Conservation (phyloP, 2,329 filamentous ascomycete genomes). For the Penicillium occitanis region DNA sequence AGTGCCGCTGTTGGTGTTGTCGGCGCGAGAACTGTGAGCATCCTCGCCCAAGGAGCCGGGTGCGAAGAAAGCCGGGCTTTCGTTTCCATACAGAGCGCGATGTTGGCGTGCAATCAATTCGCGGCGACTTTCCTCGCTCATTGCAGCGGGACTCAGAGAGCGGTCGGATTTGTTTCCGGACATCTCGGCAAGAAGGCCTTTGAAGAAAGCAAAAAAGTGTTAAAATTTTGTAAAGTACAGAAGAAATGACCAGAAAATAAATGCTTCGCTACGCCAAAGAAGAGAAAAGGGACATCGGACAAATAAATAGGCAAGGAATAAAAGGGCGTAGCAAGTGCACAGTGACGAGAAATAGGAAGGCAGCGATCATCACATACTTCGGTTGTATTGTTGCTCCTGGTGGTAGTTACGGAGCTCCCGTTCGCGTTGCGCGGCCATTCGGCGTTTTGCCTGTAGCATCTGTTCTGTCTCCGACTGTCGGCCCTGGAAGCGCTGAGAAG, state of each 20-base stretch:
- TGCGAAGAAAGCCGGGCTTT: slow-evolving; percentile 65
- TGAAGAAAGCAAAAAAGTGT: slow-evolving; percentile 42
- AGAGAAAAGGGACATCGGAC: slow-evolving; percentile 37
- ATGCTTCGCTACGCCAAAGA: slow-evolving; percentile 41
- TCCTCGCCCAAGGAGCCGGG: slow-evolving; percentile 68
- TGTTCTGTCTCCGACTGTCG: slow-evolving; percentile 92
- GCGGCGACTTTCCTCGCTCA: slow-evolving; percentile 94
- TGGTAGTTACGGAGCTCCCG: slow-evolving; percentile 99
- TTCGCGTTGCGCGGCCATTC: slow-evolving; percentile 98
- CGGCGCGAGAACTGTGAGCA: slow-evolving; percentile 55
- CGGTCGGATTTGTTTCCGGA: slow-evolving; percentile 78
- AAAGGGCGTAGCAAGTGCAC: slow-evolving; percentile 16
- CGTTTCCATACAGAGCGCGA: slow-evolving; percentile 84
- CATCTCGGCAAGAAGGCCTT: slow-evolving; percentile 67
- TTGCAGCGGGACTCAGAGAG: slow-evolving; percentile 76
- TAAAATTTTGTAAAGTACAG: slow-evolving; percentile 48
- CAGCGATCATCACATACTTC: slow-evolving; percentile 67
- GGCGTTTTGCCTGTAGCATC: slow-evolving; percentile 98
- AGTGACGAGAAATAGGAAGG: slow-evolving; percentile 26
- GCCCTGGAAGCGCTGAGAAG: slow-evolving; percentile 85
- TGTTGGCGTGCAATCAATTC: slow-evolving; percentile 95
- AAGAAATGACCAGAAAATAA: slow-evolving; percentile 23
- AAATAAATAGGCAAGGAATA: slow-evolving; percentile 35
- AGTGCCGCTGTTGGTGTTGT: slow-evolving; percentile 64
- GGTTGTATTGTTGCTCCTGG: slow-evolving; percentile 99